Evolutionary conservation across 2,329 filamentous ascomycete species (phyloP), one percentile per base, ranked within the genome.

Genomic region (Thermomyces lanuginosus): DNA sequence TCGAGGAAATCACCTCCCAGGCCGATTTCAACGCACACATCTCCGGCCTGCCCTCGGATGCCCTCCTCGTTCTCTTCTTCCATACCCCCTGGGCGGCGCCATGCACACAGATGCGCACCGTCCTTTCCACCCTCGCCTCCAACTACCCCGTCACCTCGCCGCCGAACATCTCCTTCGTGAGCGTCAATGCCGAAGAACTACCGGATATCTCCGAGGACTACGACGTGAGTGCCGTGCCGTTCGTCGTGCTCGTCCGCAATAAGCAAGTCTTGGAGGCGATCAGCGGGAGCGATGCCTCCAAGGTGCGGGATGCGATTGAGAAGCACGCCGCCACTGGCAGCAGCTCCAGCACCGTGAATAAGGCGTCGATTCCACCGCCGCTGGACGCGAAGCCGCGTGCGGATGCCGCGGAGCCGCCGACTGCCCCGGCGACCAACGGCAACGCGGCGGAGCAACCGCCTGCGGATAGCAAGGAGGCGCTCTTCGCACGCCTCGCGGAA

Each of bases 41-140:
- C 36, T 61, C 64, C 36, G 64, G 70, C 21, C 64, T 84, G 8
- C 69, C 79, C 7, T 48, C 75, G 2, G 67, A 73, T 9, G 71
- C 78, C 9, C 70, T 93, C 33, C 65, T 86, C 36, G 66, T 93
- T 46, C 71, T 92, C 48, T 93, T 84, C 51, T 98, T 98, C 64
- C 79, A 95, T 53, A 83, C 89, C 11, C 79, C 84, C 39, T 98
- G 89, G 89, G 89, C 89, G 16, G 83, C 83, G 33, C 89, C 89
- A 23, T 95, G 89, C 63, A 74, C 79, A 36, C 83, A 93, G 58
- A 95, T 95, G 84, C 72, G 70, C 40, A 78, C 74, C 26, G 78
- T 95, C 41, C 71, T 98, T 38, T 66, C 70, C 46, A 77, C 82
- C 12, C 78, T 98, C 38, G 84, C 86, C 38, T 72, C 73, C 45